Evolutionary conservation across 1,284 basidiomycete genomes (phyloP).

Genomic region (Uromyces viciae-fabae): DNA sequence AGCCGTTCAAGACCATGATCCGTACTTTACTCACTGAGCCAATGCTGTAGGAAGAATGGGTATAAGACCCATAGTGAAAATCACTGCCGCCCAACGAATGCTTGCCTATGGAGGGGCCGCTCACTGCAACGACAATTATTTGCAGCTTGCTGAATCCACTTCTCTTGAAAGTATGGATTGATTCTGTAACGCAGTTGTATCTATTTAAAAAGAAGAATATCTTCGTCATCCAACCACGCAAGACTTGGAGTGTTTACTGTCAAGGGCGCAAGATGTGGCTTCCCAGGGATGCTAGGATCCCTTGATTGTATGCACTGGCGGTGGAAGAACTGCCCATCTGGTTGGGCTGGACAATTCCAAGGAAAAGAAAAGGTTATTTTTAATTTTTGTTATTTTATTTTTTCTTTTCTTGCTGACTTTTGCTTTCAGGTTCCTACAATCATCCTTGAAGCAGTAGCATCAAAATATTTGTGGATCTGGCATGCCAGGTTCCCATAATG

Average conservation of each 20-base stretch:
- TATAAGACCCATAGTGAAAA: background rate
- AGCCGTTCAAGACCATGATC: background rate
- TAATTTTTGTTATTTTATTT: too few species aligned
- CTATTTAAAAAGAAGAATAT: background rate
- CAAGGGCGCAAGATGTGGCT: background rate
- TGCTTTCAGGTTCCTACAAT: too few species aligned
- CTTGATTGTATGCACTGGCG: slow-evolving; percentile 23
- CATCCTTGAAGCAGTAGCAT: too few species aligned
- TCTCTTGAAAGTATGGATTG: background rate
- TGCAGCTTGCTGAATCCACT: background rate
- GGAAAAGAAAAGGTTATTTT: slow-evolving; percentile 21
- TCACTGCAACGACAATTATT: background rate
- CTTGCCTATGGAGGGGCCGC: background rate
- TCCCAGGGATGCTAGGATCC: slow-evolving; percentile 3
- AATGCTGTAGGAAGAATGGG: background rate
- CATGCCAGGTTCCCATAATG: too few species aligned
- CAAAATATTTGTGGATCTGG: too few species aligned
- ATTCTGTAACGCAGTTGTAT: background rate
- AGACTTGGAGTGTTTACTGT: background rate
- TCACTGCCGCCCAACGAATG: background rate
- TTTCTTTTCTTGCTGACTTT: too few species aligned
- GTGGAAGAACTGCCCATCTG: slow-evolving; percentile 20
- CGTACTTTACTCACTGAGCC: background rate
- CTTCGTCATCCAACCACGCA: background rate
- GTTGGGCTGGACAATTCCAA: background rate